phyloP scores from a whole-genome alignment of 208 protist species.

The Trypanosoma rangeli region DNA sequence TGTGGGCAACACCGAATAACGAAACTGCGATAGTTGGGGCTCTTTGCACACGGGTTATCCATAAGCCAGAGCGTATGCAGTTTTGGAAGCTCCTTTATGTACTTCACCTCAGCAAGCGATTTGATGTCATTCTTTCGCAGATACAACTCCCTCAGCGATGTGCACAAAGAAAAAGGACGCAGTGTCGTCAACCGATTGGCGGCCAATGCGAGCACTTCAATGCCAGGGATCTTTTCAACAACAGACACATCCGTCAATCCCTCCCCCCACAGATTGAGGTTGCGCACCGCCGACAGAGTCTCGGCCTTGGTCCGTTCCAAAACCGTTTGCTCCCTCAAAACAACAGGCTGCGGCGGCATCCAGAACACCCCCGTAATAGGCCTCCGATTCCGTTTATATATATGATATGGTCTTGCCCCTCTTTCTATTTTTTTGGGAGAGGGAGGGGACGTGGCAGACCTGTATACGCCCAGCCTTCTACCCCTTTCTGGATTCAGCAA shows the following conservation, averaged over 20 bases:
- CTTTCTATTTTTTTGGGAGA: neutral
- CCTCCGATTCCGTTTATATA: no score
- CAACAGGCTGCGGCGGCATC: constrained; percentile 4
- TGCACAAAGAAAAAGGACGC: constrained; percentile 65
- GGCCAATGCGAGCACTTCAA: constrained; percentile 86
- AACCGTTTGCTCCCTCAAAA: constrained; percentile 81
- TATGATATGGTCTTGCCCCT: neutral
- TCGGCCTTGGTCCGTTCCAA: constrained; percentile 86
- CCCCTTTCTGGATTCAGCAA: neutral
- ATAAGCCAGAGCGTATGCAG: constrained; percentile 91
- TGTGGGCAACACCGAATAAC: constrained; percentile 82
- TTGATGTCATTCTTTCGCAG: constrained; percentile 91
- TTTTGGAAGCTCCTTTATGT: constrained; percentile 61
- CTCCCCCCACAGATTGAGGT: constrained; percentile 92
- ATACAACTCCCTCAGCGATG: constrained; percentile 87
- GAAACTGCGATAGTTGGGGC: constrained; percentile 84
- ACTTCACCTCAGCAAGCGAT: constrained; percentile 72
- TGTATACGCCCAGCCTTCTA: neutral
- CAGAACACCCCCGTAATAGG: neutral
- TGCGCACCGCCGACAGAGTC: constrained; percentile 73
- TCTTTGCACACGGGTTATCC: constrained; percentile 90
- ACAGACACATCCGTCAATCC: constrained; percentile 81
- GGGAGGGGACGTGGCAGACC: neutral
- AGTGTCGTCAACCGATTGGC: constrained; percentile 85
- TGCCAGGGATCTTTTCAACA: constrained; percentile 60